Evolutionary conservation across 352 stramenopile species (phyloP).

Genomic region (Phytophthora lateralis): DNA sequence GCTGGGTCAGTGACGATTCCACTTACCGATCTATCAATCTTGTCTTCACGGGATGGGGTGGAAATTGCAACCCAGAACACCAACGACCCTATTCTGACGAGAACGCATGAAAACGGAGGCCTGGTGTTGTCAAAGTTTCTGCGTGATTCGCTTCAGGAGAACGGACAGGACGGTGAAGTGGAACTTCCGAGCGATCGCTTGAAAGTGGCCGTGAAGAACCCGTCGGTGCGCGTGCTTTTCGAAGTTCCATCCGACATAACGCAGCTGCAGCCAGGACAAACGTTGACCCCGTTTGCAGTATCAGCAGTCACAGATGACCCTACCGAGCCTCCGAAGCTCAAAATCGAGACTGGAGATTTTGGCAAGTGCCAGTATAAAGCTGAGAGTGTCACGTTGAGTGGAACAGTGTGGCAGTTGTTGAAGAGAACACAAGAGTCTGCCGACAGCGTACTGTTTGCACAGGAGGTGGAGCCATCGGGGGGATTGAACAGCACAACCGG

Average conservation of each 20-base stretch:
- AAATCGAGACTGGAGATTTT: slow-evolving; percentile 66
- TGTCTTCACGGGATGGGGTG: slow-evolving; percentile 30
- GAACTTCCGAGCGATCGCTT: slow-evolving; percentile 49
- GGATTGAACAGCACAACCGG: background rate
- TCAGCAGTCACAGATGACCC: slow-evolving; percentile 49
- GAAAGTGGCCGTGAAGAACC: slow-evolving; percentile 67
- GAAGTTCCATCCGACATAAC: slow-evolving; percentile 58
- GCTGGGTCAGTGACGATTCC: slow-evolving; percentile 60
- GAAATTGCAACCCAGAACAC: slow-evolving; percentile 3
- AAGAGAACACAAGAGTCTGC: slow-evolving; percentile 36
- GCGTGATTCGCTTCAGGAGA: slow-evolving; percentile 20
- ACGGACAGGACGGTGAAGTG: slow-evolving; percentile 3
- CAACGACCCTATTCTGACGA: slow-evolving; percentile 19
- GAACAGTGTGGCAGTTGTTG: slow-evolving; percentile 58
- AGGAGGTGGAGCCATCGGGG: background rate
- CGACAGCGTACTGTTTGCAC: slow-evolving; percentile 11
- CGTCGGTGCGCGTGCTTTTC: slow-evolving; percentile 63
- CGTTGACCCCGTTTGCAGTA: slow-evolving; percentile 59
- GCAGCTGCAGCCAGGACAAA: slow-evolving; percentile 40
- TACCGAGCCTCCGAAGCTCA: slow-evolving; percentile 46
- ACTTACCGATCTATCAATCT: slow-evolving; percentile 49
- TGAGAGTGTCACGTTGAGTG: slow-evolving; percentile 54
- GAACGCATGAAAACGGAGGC: slow-evolving; percentile 60
- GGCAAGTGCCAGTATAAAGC: slow-evolving; percentile 75
- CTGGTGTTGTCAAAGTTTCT: slow-evolving; percentile 70